phyloP scores from a whole-genome alignment of 2,329 filamentous ascomycete species.

The Pyricularia sp. region DNA sequence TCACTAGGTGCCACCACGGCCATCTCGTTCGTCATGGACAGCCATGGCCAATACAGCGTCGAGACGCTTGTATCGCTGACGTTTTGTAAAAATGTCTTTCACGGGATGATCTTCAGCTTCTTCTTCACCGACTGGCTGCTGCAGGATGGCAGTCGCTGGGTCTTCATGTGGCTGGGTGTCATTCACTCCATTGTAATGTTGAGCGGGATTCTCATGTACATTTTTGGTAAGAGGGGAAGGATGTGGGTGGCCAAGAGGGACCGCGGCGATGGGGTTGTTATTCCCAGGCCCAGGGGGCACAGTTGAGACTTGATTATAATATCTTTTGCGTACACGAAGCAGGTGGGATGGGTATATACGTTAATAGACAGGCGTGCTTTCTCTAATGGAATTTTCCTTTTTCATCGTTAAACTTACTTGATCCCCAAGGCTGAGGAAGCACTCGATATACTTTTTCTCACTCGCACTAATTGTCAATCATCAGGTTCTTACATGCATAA shows the following conservation, averaged over 20 bases:
- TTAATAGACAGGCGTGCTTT: background rate
- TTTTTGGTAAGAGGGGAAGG: conserved; percentile 76
- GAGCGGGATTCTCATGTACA: conserved; percentile 79
- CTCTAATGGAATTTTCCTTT: background rate
- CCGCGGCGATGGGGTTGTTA: conserved; percentile 8
- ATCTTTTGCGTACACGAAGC: background rate
- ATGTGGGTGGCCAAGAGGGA: conserved; percentile 91
- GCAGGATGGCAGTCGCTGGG: conserved; percentile 57
- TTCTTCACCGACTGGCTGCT: conserved; percentile 82
- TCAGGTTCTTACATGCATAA: too few relatives aligned
- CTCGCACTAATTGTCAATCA: too few relatives aligned
- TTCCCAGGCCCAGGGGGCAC: background rate
- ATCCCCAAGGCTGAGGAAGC: too few relatives aligned
- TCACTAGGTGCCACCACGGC: conserved; percentile 78
- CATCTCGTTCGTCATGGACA: conserved; percentile 90
- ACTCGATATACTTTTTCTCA: too few relatives aligned
- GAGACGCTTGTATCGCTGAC: conserved; percentile 91
- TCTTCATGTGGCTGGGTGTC: conserved; percentile 72
- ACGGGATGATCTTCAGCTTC: conserved; percentile 76
- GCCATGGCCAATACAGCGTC: conserved; percentile 83
- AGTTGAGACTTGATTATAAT: conserved; percentile 43
- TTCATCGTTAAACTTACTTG: background rate
- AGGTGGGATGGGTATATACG: background rate
- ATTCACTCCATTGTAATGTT: conserved; percentile 70
- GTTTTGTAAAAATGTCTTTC: conserved; percentile 86